Conservation (phyloP, 495 filamentous ascomycete genomes). For the Schizothecium vesticola region DNA sequence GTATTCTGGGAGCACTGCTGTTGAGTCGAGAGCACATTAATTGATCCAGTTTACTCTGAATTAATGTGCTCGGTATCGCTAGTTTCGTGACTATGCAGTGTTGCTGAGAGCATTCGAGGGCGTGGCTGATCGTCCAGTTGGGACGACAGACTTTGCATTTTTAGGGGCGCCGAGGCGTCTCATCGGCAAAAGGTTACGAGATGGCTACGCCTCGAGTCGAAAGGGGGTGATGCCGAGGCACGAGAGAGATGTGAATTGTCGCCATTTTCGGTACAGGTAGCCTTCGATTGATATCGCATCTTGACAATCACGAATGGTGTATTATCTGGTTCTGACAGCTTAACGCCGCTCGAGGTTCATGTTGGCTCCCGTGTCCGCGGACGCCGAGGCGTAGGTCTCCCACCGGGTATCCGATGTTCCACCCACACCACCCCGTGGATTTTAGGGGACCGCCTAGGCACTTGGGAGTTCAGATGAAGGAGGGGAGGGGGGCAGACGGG, state of each 20-base stretch:
- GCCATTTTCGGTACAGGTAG: not conserved
- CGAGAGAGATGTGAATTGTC: not conserved
- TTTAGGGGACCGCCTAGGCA: not conserved
- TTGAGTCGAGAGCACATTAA: not conserved
- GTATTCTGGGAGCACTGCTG: not conserved
- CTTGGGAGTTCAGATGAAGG: not conserved
- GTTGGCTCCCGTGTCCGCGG: not conserved
- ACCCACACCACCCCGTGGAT: not conserved
- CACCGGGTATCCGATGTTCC: not conserved
- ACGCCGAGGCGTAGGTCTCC: not conserved
- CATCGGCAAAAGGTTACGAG: not conserved
- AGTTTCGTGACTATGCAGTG: not conserved
- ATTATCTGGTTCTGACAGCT: not conserved
- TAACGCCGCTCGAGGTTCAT: not conserved
- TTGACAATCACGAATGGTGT: not conserved
- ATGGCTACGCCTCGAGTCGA: not conserved
- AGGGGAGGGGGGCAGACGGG: not conserved
- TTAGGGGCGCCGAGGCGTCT: constrained; percentile 8
- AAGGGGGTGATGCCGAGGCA: not conserved
- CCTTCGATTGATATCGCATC: not conserved
- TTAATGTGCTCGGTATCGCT: not conserved
- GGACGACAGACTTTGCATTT: not conserved
- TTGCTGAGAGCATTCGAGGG: constrained; percentile 4
- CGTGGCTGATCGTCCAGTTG: not conserved
- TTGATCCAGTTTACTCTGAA: not conserved